Evolutionary conservation across 345 rosid species (phyloP), one percentile per base, ranked within the genome.

Genomic region (Anastatica hierochuntica): DNA sequence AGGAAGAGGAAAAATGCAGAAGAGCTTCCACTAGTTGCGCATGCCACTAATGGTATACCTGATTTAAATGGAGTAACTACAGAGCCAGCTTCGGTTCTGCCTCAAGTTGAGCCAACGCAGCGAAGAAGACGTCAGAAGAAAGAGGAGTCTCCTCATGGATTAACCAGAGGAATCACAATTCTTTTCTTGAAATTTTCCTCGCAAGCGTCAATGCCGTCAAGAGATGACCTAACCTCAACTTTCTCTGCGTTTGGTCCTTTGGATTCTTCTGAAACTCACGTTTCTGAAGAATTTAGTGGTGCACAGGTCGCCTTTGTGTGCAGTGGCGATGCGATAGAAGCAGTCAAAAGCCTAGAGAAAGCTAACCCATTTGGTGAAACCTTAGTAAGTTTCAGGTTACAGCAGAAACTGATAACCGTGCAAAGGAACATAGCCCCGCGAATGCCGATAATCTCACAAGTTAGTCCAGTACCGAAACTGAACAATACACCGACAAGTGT

Each of bases 221-320:
- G 74, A 57, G 92, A 88, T 23, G 70, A 72, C 59, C 58, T 88
- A 48, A 60, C 67, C 11, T 46, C 72, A 5, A 74, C 68, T 42
- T 81, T 88, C 63, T 70, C 74, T 65, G 73, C 63, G 66, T 84
- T 82, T 72, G 97, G 95, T 29, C 69, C 80, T 19, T 57, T 88
- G 72, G 83, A 76, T 61, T 76, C 77, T 40, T 70, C 81, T 0
- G 85, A 81, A 62, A 65, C 76, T 56, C 78, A 74, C 19, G 38
- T 72, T 13, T 45, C 52, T n/a, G 68, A 72, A 54, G 82, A 81
- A 42, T 67, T 67, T 12, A 38, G 58, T 40, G 62, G 49, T 49
- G 88, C 85, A 1, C 82, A 63, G 54, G 82, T 83, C 21, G 79
- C 77, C 49, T 89, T 89, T 62, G 37, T 62, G 52, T 71, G 69